Evolutionary conservation across 1,284 basidiomycete species (phyloP).

Genomic region (Ganoderma boninense): DNA sequence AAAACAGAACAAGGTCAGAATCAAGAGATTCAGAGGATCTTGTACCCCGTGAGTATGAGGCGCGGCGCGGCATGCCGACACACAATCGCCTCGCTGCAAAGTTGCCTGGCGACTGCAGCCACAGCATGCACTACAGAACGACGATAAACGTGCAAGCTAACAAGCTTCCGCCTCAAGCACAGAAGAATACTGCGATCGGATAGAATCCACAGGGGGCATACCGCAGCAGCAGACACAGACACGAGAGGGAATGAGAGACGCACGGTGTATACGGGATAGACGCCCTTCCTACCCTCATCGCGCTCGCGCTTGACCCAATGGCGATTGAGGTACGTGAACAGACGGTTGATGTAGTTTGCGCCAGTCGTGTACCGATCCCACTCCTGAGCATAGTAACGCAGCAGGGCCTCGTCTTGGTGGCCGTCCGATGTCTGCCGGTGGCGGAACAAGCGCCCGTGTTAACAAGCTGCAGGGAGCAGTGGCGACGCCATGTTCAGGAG

Average conservation of each 20-base stretch:
- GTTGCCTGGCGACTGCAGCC: neutral
- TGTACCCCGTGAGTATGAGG: neutral
- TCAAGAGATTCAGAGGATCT: neutral
- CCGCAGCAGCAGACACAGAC: neutral
- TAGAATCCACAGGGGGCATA: neutral
- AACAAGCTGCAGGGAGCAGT: conserved; percentile 12
- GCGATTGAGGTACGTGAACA: conserved; percentile 97
- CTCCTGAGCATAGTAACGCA: conserved; percentile 92
- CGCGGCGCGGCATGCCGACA: neutral
- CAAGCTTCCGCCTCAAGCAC: neutral
- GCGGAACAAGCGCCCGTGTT: conserved; percentile 27
- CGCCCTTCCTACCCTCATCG: conserved; percentile 96
- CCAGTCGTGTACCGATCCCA: conserved; percentile 98
- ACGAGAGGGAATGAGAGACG: conserved; percentile 28
- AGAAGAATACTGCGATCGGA: neutral
- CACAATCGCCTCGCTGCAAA: neutral
- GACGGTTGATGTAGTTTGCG: conserved; percentile 94
- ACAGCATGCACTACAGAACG: neutral
- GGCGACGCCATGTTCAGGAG: conserved; percentile 17
- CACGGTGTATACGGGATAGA: conserved; percentile 98
- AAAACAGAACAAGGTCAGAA: neutral
- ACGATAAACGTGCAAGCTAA: neutral
- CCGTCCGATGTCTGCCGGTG: conserved; percentile 73
- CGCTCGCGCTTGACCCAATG: conserved; percentile 99
- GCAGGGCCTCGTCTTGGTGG: conserved; percentile 86